Conservation (phyloP, 1,139 yeast species). For the Debaryomyces robertsiae region DNA sequence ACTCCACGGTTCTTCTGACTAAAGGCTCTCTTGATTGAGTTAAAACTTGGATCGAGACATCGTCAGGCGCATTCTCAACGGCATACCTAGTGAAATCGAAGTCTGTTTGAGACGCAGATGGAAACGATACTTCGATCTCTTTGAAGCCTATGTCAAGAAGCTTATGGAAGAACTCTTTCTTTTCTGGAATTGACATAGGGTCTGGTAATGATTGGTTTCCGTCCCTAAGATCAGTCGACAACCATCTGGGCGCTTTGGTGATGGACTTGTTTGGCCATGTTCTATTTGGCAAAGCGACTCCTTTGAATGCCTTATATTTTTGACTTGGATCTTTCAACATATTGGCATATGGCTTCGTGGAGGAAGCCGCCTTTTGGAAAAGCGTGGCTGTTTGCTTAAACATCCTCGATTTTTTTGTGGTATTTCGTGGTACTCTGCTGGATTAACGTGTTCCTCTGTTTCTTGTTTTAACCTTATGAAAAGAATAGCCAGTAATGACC, state of each 20-base stretch:
- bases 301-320: slow-evolving; percentile 42
- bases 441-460: neutral
- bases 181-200: slow-evolving; percentile 50
- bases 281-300: slow-evolving; percentile 41
- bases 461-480: slow-evolving; percentile 3
- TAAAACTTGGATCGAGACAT: slow-evolving; percentile 50
- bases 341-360: slow-evolving; percentile 22
- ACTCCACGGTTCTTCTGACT: slow-evolving; percentile 47
- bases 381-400: slow-evolving; percentile 27
- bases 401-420: slow-evolving; percentile 20
- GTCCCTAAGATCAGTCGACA: slow-evolving; percentile 52
- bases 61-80: slow-evolving; percentile 49
- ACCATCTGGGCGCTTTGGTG: slow-evolving; percentile 51
- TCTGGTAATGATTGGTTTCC: slow-evolving; percentile 55
- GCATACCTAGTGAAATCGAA: slow-evolving; percentile 53
- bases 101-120: slow-evolving; percentile 52
- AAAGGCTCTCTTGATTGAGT: slow-evolving; percentile 51
- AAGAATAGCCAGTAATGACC: slow-evolving; percentile 2
- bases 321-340: slow-evolving; percentile 47
- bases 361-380: slow-evolving; percentile 30
- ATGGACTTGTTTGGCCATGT: slow-evolving; percentile 46
- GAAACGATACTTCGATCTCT: slow-evolving; percentile 53
- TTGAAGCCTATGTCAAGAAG: slow-evolving; percentile 49
- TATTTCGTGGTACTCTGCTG: neutral
- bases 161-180: slow-evolving; percentile 48